Base-by-base conservation (phyloP, 495 filamentous ascomycete species). In the Pseudevernia furfuracea region DNA sequence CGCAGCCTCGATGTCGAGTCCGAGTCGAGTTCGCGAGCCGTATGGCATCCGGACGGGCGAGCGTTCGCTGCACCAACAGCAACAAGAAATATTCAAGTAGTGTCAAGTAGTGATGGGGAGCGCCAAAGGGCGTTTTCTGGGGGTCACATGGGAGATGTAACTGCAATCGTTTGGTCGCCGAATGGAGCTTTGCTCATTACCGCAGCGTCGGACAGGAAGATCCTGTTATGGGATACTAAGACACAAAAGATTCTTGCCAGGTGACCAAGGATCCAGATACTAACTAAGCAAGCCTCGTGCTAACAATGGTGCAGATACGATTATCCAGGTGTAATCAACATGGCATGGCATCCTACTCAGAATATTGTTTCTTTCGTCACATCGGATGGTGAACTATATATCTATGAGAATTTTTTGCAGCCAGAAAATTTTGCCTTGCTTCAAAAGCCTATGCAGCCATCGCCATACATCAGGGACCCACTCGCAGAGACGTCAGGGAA, bases 11-110 rank as follows among this genome's bases (percentile, higher is more conserved):
- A 97, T 60, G 82, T 84, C 1, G 90, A 93, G 53, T 83, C 85
- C 12, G 90, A 96, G 64, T 80, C 83, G 4, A 93, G 86, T 67
- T 86, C 90, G 14, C 84, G 84, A 71, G 84, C 87, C 32, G 82
- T 86, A 3, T 98, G 94, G 94, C 93, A 97, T 77, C 95, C 95
- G 0, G 95, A 97, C 71, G 93, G 95, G 9, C 84, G 90, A 52
- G 91, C 92, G 8, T 96, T 98, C 75, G 91, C 90, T 14, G 85
- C 87, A 0, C 85, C 91, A 1, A 96, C 95, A 19, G 81, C 87
- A 1, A 93, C 90, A 1, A 79, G 87, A 71, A 92, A 97, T 67
- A 87, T 97, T 28, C 87, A 93, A 64, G 84, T 97, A 21, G 81
- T 96, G 53, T 96, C 92, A 30, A 82, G 83, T 62, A 81, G 83